Evolutionary conservation across 1,284 basidiomycete genomes (phyloP).

Genomic region (Fistulina hepatica): DNA sequence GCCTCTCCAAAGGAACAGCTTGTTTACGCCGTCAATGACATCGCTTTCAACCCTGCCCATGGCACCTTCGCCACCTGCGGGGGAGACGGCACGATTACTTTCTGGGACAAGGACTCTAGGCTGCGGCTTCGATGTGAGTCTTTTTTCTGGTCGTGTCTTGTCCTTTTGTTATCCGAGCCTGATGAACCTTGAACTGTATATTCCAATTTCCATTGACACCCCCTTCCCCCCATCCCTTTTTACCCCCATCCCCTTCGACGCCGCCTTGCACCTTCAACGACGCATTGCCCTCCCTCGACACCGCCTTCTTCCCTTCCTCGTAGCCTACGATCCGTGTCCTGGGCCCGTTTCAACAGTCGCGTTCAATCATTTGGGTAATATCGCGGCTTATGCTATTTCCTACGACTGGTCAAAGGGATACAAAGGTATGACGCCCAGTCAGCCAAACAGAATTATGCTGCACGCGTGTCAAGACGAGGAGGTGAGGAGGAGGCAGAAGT

Average conservation of each 20-base stretch:
- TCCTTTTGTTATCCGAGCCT: no score
- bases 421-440: conserved; percentile 71
- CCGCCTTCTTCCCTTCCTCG: no score
- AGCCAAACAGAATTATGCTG: conserved; percentile 81
- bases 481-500: conserved; percentile 74
- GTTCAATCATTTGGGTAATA: conserved; percentile 80
- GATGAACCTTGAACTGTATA: no score
- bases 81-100: conserved; percentile 74
- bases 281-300: no score
- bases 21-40: conserved; percentile 85
- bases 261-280: no score
- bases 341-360: conserved; percentile 63
- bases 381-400: conserved; percentile 82
- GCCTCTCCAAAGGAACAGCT: conserved; percentile 63
- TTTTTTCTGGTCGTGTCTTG: no score
- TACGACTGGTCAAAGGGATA: conserved; percentile 91
- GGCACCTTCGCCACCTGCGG: conserved; percentile 94
- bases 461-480: conserved; percentile 87
- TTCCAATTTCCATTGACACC: no score
- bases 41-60: conserved; percentile 80
- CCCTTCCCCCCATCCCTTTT: no score
- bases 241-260: no score
- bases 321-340: conserved; percentile 62
- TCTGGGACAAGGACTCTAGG: conserved; percentile 86
- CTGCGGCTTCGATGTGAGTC: conserved; percentile 82